Base-by-base conservation (phyloP, 305 asterid species). In the Salvia sclarea region DNA sequence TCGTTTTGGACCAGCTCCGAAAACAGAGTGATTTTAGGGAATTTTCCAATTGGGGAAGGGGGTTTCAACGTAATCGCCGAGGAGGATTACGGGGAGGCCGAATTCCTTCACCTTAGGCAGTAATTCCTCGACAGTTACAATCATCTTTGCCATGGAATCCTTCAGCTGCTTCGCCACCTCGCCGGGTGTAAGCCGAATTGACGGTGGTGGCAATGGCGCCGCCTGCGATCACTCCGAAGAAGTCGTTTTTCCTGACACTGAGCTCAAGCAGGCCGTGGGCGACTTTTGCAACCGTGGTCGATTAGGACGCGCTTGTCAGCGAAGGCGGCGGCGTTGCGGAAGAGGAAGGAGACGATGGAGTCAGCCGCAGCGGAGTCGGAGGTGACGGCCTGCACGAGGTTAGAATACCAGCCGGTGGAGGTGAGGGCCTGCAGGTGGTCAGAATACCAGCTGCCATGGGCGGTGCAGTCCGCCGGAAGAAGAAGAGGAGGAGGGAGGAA, bases 121-220 rank as follows among this genome's bases (percentile, higher is more conserved):
- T 64, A 94, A 66, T 1, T 78, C 93, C 13, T 79, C 81, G 8
- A 86, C 87, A 16, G 96, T 86, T 35, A 94, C 17, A 13, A 94
- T 66, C 41, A 91, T 79, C 86, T 83, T 91, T 2, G 97, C 78
- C n/a, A 70, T 81, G 11, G 83, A 91, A 61, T 94, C 96, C 7
- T 82, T 35, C 10, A 87, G 60, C 81, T 94, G 99, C 62, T 87
- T 91, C 17, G 96, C 80, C 10, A 94, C 52, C 76, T 94, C 98
- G 0, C 75, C 5, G 38, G 82, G 96, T 93, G 75, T 91, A 93
- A 0, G 70, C 16, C 0, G 96, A 96, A 64, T 93, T 91, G 8
- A 76, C 91, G 10, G 97, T 93, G 63, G 96, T 85, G 71, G 92
- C 96, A 47, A 93, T 70, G 49, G 96, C 96, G 24, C 97, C 96